Conservation (phyloP, 2,329 filamentous ascomycete species). For the Xylaria sp. region DNA sequence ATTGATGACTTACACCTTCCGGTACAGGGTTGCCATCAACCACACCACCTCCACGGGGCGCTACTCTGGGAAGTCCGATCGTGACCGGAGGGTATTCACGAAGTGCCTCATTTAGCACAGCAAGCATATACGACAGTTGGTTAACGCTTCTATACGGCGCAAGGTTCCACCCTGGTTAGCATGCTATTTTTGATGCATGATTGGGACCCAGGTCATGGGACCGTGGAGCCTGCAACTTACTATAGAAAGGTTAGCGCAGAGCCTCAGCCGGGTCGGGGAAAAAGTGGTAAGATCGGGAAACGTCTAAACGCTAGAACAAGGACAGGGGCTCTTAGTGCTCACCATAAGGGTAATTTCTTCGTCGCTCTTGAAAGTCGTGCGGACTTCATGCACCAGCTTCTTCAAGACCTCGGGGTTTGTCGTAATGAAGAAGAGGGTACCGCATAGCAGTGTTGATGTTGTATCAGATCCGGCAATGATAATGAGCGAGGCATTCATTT, state of each 20-base stretch:
- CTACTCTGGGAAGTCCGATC: slow-evolving; percentile 29
- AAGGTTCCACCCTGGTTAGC: not conserved
- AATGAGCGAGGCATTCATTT: slow-evolving; percentile 34
- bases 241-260: not conserved
- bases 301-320: not conserved
- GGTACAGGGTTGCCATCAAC: slow-evolving; percentile 36
- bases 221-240: not conserved
- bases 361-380: slow-evolving; percentile 42
- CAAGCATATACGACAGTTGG: slow-evolving; percentile 47
- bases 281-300: not conserved
- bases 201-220: too few species aligned
- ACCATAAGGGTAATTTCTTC: slow-evolving; percentile 45
- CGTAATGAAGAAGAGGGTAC: slow-evolving; percentile 47
- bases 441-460: slow-evolving; percentile 51
- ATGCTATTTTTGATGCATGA: not conserved
- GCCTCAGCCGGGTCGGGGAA: not conserved
- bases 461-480: slow-evolving; percentile 57
- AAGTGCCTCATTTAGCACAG: slow-evolving; percentile 49
- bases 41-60: slow-evolving; percentile 32
- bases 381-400: slow-evolving; percentile 46
- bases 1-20: slow-evolving; percentile 29
- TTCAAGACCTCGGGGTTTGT: slow-evolving; percentile 40
- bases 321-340: not conserved
- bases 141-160: slow-evolving; percentile 32
- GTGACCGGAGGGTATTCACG: slow-evolving; percentile 47